Conservation (phyloP, 2,329 filamentous ascomycete genomes). For the Penicillium thymicola region DNA sequence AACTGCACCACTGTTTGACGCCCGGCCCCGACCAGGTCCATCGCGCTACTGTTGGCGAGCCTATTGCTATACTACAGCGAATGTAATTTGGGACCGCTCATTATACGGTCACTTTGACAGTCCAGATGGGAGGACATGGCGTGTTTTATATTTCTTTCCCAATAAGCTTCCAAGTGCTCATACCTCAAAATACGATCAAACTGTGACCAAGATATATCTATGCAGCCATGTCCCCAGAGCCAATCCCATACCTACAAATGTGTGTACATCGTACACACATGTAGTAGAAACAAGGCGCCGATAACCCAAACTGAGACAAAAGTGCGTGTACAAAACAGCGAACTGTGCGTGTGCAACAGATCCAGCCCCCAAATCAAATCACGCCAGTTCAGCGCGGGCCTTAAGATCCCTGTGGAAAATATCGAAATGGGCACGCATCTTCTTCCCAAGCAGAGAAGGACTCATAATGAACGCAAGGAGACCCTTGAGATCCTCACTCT, state of each 20-base stretch:
- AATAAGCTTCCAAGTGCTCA: background rate
- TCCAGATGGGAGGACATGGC: background rate
- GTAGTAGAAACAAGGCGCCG: background rate
- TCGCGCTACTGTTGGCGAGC: background rate
- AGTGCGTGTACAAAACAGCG: background rate
- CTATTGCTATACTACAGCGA: background rate
- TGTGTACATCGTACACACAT: background rate
- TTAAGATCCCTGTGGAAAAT: conserved; percentile 25
- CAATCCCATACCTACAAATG: background rate
- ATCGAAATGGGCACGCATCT: conserved; percentile 20
- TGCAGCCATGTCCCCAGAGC: background rate
- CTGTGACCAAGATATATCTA: background rate
- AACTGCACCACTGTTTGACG: background rate
- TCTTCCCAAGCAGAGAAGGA: conserved; percentile 23
- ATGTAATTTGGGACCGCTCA: background rate
- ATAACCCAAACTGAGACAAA: background rate
- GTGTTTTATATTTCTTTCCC: background rate
- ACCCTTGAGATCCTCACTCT: conserved; percentile 23
- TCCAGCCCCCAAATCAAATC: background rate
- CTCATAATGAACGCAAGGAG: conserved; percentile 22
- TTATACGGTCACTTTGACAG: background rate
- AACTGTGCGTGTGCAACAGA: background rate
- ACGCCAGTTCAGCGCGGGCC: conserved; percentile 16
- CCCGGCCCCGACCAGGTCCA: background rate
- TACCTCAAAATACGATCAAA: background rate